These are phyloP conservation scores for Phytophthora boehmeriae DNA, from an alignment of 352 stramenopile species.

Conservation along the genomic window DNA sequence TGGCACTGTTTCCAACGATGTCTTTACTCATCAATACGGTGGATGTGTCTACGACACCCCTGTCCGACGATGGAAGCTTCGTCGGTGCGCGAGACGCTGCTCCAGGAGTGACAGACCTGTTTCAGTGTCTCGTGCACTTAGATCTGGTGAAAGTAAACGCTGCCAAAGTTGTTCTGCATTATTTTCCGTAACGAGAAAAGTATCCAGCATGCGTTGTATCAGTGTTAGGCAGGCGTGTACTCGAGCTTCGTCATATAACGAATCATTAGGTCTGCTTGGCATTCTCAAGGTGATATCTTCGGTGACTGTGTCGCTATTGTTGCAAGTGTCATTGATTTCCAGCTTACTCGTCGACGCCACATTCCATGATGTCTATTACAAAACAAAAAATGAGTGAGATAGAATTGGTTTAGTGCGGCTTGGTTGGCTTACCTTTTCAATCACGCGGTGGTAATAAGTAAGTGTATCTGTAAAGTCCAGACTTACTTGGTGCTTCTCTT, in stretches of 20 bases:
- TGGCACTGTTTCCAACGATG: slow-evolving; percentile 17
- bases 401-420: neutral
- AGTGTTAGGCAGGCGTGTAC: slow-evolving; percentile 63
- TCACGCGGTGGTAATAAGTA: slow-evolving; percentile 54
- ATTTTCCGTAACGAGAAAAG: slow-evolving; percentile 50
- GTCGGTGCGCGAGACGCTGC: slow-evolving; percentile 55
- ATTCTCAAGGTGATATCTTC: neutral
- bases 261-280: neutral
- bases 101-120: slow-evolving; percentile 53
- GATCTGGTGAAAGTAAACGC: slow-evolving; percentile 60
- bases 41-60: slow-evolving; percentile 20
- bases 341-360: neutral
- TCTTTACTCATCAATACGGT: slow-evolving; percentile 5
- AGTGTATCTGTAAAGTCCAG: slow-evolving; percentile 52
- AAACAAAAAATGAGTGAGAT: neutral
- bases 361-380: slow-evolving; percentile 2
- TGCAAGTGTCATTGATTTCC: neutral
- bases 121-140: slow-evolving; percentile 46
- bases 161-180: slow-evolving; percentile 25
- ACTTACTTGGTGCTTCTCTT: neutral
- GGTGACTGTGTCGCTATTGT: slow-evolving; percentile 5
- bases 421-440: slow-evolving; percentile 39
- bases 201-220: slow-evolving; percentile 60
- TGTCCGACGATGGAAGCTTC: slow-evolving; percentile 44
- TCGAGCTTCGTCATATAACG: slow-evolving; percentile 51